Conservation (phyloP, 176 grass and related monocot genomes). For the Aegilops tauschii region DNA sequence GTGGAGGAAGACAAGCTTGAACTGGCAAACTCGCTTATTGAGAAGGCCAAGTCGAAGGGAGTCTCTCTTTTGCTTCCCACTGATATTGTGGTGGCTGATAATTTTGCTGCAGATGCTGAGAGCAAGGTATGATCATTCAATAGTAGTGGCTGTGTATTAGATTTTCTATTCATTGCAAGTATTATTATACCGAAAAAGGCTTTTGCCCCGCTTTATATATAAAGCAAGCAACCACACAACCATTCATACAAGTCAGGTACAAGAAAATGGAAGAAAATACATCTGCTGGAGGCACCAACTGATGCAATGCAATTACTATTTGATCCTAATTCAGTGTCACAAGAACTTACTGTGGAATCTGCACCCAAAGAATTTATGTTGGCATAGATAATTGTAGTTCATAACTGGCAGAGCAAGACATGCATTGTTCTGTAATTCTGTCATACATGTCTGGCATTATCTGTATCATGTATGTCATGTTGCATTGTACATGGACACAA, state of each 20-base stretch:
- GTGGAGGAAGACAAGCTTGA: constrained; percentile 87
- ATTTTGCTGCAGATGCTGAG: constrained; percentile 73
- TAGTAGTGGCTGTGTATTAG: not conserved
- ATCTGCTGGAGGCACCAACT: not conserved
- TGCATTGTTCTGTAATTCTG: not conserved
- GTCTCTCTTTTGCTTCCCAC: constrained; percentile 69
- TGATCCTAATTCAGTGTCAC: not conserved
- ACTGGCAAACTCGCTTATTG: constrained; percentile 57
- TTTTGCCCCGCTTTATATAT: not conserved
- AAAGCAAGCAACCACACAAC: not conserved
- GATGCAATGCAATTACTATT: not conserved
- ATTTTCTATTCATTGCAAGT: not conserved
- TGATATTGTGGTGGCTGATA: constrained; percentile 77
- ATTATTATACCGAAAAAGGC: not conserved
- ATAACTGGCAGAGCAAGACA: not conserved
- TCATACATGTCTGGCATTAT: not conserved
- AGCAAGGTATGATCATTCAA: constrained; percentile 59
- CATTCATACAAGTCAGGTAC: not conserved
- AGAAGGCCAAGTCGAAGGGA: constrained; percentile 67
- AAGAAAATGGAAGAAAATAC: not conserved
- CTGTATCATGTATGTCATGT: not conserved
- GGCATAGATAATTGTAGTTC: not conserved
- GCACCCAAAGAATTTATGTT: not conserved
- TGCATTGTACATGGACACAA: not conserved
- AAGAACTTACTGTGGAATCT: not conserved